Conservation (phyloP, 1,284 basidiomycete species). For the Fomitopsis pinicola region DNA sequence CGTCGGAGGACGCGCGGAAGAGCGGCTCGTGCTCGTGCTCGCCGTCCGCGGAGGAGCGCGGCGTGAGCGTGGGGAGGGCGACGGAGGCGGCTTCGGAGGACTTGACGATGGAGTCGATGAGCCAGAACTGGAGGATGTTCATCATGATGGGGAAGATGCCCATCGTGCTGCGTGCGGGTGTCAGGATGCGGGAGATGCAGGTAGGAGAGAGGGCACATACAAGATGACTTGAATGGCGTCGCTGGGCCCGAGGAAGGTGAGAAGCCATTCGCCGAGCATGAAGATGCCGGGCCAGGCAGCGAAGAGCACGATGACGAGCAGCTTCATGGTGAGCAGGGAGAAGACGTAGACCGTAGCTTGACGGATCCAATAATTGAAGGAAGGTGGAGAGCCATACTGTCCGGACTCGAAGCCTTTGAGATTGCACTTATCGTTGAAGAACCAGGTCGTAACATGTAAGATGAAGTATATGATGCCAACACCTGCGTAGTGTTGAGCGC, state of each 20-base stretch:
- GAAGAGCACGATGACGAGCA: constrained; percentile 75
- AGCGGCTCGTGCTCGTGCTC: constrained; percentile 61
- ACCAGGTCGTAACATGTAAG: constrained; percentile 65
- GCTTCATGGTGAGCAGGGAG: constrained; percentile 87
- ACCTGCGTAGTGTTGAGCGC: constrained; percentile 39
- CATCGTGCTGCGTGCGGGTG: constrained; percentile 60
- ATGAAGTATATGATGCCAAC: constrained; percentile 82
- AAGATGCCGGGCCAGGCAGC: constrained; percentile 71
- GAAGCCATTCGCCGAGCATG: constrained; percentile 73
- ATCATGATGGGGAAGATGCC: constrained; percentile 91
- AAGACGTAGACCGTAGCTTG: constrained; percentile 87
- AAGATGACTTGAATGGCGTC: constrained; percentile 79
- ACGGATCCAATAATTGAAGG: constrained; percentile 68
- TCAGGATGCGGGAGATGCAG: constrained; percentile 6
- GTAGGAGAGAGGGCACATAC: constrained; percentile 40
- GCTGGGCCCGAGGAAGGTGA: constrained; percentile 73
- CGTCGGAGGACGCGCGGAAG: constrained; percentile 44
- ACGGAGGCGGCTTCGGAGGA: constrained; percentile 35
- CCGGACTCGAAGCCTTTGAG: constrained; percentile 84
- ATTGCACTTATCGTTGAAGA: constrained; percentile 62
- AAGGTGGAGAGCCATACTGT: constrained; percentile 81
- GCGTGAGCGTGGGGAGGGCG: constrained; percentile 34
- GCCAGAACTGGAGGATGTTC: constrained; percentile 89
- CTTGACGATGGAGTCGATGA: constrained; percentile 85
- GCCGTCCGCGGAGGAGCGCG: constrained; percentile 25